These are phyloP conservation scores for Suhomyces bokatorum DNA, from an alignment of 1,139 yeast species.

Conservation along the genomic window DNA sequence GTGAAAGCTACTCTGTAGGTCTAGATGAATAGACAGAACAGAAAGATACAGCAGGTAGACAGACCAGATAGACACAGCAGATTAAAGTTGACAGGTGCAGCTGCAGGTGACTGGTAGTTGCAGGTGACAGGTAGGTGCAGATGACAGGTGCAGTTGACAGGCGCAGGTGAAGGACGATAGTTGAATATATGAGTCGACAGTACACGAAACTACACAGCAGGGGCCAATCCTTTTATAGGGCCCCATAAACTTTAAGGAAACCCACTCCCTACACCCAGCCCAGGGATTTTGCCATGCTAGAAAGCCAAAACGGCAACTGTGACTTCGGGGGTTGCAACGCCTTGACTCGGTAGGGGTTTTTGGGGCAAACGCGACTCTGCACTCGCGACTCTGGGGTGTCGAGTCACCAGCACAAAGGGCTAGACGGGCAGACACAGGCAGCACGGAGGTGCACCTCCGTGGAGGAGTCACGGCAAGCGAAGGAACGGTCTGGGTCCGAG, in stretches of 20 bases:
- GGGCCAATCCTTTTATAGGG: background rate
- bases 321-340: constrained; percentile 8
- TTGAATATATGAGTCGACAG: background rate
- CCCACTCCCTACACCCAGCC: background rate
- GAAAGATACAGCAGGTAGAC: too few relatives aligned
- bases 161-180: background rate
- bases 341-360: constrained; percentile 1
- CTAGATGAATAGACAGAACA: too few relatives aligned
- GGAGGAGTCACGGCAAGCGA: constrained; percentile 5
- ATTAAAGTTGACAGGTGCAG: too few relatives aligned
- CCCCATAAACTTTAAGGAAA: background rate
- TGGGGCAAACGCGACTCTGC: background rate
- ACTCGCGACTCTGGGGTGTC: background rate
- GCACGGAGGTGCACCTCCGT: constrained; percentile 7
- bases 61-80: too few relatives aligned
- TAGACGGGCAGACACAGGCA: background rate
- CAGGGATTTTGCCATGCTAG: background rate
- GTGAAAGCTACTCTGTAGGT: too few relatives aligned
- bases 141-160: too few relatives aligned
- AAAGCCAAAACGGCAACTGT: constrained; percentile 8
- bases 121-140: too few relatives aligned
- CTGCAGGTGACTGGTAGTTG: too few relatives aligned
- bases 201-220: background rate
- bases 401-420: background rate
- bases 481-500: background rate